Base-by-base conservation (phyloP, 2,329 filamentous ascomycete species). In the Monosporascus sp. region DNA sequence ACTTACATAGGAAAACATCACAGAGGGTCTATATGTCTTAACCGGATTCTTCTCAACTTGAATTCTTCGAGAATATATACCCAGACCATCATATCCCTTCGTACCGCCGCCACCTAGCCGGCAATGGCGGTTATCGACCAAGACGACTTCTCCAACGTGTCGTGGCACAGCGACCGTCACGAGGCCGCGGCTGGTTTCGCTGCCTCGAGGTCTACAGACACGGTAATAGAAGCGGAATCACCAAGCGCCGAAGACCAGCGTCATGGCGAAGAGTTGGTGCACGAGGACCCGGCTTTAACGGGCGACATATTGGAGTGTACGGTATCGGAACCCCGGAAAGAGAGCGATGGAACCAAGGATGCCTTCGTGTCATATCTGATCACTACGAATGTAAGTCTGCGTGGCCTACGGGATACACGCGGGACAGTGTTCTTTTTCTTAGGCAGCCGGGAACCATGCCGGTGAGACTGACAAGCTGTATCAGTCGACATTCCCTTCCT, bases 321-420 rank as follows among this genome's bases (percentile, higher is more conserved):
- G 18, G 93, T 99, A 18, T 83, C 84, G 51, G 82, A 86, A 54
- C 91, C 94, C 20, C 82, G 93, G 71, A 97, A 97, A 73, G 94
- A 97, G 76, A 94, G 93, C 65, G 90, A 97, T 65, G 93, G 94
- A 47, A 95, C 92, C 54, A 97, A 97, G 72, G 94, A 97, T 72
- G 88, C 90, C 51, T 99, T 96, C 74, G 88, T 97, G 54, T 97
- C 94, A 11, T 99, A 99, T 70, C 79, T 95, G 48, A 89, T 99
- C 60, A 94, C 89, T 45, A 97, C 94, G 50, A 80, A 92, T 72
- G 92, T 96, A 76, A 53, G 68, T 62, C n/a, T 37, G 31, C 31
- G 31, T 5, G 5, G 31, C 11, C 31, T 35, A 35, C 1, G 9
- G 27, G 27, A 11, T 11, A 11, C 27, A 31, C 27, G 31, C 5